Evolutionary conservation across 345 rosid genomes (phyloP).

Genomic region (Triadica sebifera): DNA sequence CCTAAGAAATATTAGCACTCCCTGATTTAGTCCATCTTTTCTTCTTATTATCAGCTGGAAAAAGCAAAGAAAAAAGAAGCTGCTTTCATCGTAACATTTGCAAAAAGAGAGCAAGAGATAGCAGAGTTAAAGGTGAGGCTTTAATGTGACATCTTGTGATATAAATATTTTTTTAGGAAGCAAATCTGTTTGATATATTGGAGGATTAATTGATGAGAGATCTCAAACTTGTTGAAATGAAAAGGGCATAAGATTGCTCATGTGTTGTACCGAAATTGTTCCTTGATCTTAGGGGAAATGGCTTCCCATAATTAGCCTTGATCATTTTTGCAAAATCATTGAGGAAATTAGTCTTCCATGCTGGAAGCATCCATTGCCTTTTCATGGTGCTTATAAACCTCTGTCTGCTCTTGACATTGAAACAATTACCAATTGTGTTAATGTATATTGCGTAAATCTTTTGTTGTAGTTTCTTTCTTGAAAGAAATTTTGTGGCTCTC

Average conservation of each 20-base stretch:
- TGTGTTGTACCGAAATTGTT: background rate
- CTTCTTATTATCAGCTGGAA: constrained; percentile 60
- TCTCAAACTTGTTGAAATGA: background rate
- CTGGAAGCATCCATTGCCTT: background rate
- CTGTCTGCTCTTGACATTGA: background rate
- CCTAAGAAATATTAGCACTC: constrained; percentile 9
- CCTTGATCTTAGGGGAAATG: background rate
- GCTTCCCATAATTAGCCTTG: background rate
- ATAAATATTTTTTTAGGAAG: background rate
- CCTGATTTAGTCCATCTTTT: constrained; percentile 21
- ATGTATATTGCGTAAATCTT: background rate
- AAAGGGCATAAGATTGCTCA: background rate
- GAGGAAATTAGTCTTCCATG: background rate
- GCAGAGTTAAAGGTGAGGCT: constrained; percentile 74
- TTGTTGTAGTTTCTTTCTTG: background rate
- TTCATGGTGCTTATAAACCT: background rate
- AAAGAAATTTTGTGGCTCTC: background rate
- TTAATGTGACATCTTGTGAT: background rate
- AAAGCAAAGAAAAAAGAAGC: constrained; percentile 97
- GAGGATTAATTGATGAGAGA: background rate
- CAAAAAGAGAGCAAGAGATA: constrained; percentile 92
- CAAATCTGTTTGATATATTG: background rate
- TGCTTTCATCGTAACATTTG: constrained; percentile 90
- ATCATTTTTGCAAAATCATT: background rate
- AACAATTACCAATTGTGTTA: background rate